These are phyloP conservation scores for Neoconidiobolus thromboides DNA, from an alignment of 371 early-diverging fungal genomes.

Conservation along the genomic window DNA sequence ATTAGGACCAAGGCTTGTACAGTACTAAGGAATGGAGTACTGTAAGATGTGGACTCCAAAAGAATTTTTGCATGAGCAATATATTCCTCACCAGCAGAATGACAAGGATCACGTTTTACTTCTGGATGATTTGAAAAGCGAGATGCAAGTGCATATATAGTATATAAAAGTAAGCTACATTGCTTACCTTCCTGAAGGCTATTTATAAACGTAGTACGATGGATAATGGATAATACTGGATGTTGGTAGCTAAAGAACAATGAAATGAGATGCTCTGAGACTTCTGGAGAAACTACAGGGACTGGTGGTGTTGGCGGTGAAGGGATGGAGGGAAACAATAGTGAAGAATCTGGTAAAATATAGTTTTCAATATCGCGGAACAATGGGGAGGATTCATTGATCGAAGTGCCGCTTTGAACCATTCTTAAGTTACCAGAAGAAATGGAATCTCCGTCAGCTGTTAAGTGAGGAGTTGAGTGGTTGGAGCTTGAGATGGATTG, in stretches of 20 bases:
- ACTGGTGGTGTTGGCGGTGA: conserved; percentile 5
- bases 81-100: conserved; percentile 18
- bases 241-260: conserved; percentile 5
- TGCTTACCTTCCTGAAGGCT: not conserved
- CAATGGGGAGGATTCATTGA: not conserved
- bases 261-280: conserved; percentile 1
- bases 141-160: not conserved
- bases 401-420: not conserved
- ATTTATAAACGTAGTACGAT: conserved; percentile 3
- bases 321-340: conserved; percentile 4
- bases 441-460: not conserved
- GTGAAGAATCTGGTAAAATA: not conserved
- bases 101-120: conserved; percentile 13
- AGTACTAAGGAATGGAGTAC: conserved; percentile 16
- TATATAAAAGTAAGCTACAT: not conserved
- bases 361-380: not conserved
- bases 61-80: conserved; percentile 11
- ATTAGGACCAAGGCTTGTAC: conserved; percentile 30
- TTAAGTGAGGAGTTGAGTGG: no score
- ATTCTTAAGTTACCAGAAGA: not conserved
- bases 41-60: conserved; percentile 22
- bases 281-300: conserved; percentile 5
- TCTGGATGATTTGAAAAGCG: conserved; percentile 18
- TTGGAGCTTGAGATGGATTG: not conserved
- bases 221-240: not conserved